phyloP scores from a whole-genome alignment of 257 asterid species.

The Jacaranda copaia region DNA sequence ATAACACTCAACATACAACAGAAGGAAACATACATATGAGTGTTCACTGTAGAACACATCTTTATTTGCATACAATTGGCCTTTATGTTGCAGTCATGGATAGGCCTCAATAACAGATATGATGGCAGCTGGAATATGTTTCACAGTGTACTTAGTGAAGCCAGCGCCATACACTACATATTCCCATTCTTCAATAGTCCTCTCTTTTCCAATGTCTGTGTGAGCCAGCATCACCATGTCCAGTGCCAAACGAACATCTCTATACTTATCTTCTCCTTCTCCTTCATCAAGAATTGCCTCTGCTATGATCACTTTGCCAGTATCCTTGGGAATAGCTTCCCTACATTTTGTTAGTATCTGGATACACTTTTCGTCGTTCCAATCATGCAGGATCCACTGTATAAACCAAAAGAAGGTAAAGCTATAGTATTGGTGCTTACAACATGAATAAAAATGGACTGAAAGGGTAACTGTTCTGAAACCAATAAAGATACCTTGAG shows the following conservation, averaged over 20 bases:
- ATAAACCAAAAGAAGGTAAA: too few relatives aligned
- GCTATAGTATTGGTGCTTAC: too few relatives aligned
- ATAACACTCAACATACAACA: too few relatives aligned
- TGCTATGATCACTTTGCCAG: conserved; percentile 63
- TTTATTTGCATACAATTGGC: neutral
- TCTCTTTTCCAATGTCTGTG: conserved; percentile 60
- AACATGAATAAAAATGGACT: too few relatives aligned
- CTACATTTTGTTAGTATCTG: conserved; percentile 55
- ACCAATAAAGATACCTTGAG: conserved; percentile 52
- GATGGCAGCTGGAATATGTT: conserved; percentile 24
- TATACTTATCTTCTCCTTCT: conserved; percentile 34
- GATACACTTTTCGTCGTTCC: conserved; percentile 78
- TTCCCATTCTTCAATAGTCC: conserved; percentile 55
- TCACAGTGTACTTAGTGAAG: conserved; percentile 42
- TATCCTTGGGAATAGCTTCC: conserved; percentile 56
- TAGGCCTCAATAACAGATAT: conserved; percentile 53
- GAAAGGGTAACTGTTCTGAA: neutral
- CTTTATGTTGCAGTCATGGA: conserved; percentile 39
- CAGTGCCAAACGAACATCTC: conserved; percentile 51
- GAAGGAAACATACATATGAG: too few relatives aligned
- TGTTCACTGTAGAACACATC: too few relatives aligned
- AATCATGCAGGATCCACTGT: conserved; percentile 75
- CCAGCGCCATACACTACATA: conserved; percentile 52
- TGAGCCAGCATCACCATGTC: conserved; percentile 82
- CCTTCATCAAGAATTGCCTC: conserved; percentile 63